phyloP scores from a whole-genome alignment of 257 asterid species.

The Osmanthus fragrans region DNA sequence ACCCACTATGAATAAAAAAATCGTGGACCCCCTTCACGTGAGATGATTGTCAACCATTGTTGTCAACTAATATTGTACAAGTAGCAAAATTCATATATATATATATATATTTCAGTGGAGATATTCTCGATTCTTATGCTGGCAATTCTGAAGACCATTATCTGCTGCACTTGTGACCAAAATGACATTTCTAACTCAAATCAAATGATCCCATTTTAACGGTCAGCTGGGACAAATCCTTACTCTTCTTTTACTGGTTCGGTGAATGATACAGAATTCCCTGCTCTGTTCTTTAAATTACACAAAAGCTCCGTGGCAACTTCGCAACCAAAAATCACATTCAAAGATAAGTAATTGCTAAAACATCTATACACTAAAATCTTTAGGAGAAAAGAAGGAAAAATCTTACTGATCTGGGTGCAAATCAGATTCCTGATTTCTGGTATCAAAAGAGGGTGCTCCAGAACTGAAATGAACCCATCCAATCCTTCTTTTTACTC shows the following conservation, averaged over 20 bases:
- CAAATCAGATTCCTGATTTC: slow-evolving; percentile 18
- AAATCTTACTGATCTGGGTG: slow-evolving; percentile 32
- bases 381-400: too few relatives aligned
- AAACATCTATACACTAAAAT: neutral
- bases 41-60: too few relatives aligned
- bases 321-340: slow-evolving; percentile 19
- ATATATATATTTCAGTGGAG: too few relatives aligned
- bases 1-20: too few relatives aligned
- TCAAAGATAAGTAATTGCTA: neutral
- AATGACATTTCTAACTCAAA: slow-evolving; percentile 10
- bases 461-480: slow-evolving; percentile 61
- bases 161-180: slow-evolving; percentile 21
- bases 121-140: too few relatives aligned
- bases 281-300: slow-evolving; percentile 24
- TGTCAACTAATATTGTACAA: too few relatives aligned
- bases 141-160: slow-evolving; percentile 72
- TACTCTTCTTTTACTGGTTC: slow-evolving; percentile 15
- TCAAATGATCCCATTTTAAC: slow-evolving; percentile 18
- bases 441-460: slow-evolving; percentile 33
- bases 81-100: too few relatives aligned
- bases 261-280: too few relatives aligned
- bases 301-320: slow-evolving; percentile 19
- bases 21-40: too few relatives aligned
- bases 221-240: slow-evolving; percentile 35
- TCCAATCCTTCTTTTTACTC: slow-evolving; percentile 52